Base-by-base conservation (phyloP, 345 rosid species). In the Sisymbrium irio region DNA sequence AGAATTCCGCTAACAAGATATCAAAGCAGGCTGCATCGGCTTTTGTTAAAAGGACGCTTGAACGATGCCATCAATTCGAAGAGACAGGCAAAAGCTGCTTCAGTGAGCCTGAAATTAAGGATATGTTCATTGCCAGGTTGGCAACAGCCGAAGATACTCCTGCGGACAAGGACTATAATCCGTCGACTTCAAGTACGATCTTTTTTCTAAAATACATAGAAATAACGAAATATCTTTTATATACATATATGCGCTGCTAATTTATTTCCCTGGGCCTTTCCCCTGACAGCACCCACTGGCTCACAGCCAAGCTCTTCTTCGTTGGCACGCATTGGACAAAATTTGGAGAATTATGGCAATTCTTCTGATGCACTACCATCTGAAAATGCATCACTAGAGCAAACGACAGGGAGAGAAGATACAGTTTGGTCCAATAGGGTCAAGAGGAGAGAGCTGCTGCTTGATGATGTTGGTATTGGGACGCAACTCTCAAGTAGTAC, bases 1-100 rank as follows among this genome's bases (percentile, higher is more conserved):
- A 88, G 86, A 85, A 88, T 78, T 85, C 92, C 72, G 81, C 75
- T 80, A 88, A 76, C 83, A 95, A 86, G 81, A 80, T 86, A 81
- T 87, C 92, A 53, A 92, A 85, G 82, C 97, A 90, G 76, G 87
- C 96, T 82, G 91, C 97, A 36, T 65, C 77, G 32, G 85, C 93
- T 72, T 87, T 88, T 82, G 86, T 87, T 73, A 95, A 76, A 69
- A 84, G 85, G 58, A 87, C 96, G 11, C 82, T 95, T 73, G 85
- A 88, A 41, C 75, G 82, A 54, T 89, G 86, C 77, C 87, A 63
- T 74, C 82, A 81, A 75, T 95, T 79, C 76, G 92, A 95, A 80
- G 85, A 83, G 62, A 81, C 89, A 0, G 97, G 97, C 49, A 86
- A 83, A 76, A 87, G 99, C 85, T 90, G 93, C 83, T 95, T 95